phyloP scores from a whole-genome alignment of 495 filamentous ascomycete genomes.

The Hypoxylon rickii region DNA sequence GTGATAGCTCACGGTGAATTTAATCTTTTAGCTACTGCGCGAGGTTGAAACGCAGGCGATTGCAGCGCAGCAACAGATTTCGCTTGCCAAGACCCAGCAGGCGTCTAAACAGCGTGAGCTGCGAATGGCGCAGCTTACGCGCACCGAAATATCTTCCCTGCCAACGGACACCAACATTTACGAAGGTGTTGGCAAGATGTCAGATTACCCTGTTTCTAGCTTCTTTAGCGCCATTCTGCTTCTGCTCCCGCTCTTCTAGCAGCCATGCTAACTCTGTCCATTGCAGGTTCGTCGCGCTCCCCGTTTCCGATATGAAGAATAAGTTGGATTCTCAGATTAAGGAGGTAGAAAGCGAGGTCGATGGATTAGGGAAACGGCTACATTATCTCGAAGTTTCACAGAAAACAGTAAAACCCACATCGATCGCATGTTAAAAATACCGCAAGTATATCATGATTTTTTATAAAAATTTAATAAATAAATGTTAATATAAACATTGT shows the following conservation, averaged over 20 bases:
- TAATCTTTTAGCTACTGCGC: constrained; percentile 71
- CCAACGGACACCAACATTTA: constrained; percentile 84
- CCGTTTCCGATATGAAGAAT: constrained; percentile 72
- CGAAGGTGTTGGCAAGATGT: constrained; percentile 98
- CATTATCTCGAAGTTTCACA: constrained; percentile 93
- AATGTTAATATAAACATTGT: no score
- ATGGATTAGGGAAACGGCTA: constrained; percentile 83
- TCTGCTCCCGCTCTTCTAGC: background rate
- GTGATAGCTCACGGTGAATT: constrained; percentile 2
- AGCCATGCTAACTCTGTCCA: constrained; percentile 11
- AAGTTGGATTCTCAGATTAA: constrained; percentile 75
- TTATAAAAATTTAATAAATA: no score
- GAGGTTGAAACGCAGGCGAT: constrained; percentile 91
- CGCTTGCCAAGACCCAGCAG: constrained; percentile 82
- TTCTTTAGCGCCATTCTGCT: background rate
- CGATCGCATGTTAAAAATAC: constrained; percentile 70
- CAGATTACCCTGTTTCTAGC: constrained; percentile 37
- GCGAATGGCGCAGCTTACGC: constrained; percentile 85
- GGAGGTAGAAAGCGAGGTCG: constrained; percentile 75
- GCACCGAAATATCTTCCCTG: constrained; percentile 76
- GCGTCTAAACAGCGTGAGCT: constrained; percentile 85
- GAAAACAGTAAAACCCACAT: constrained; percentile 90
- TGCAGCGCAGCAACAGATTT: constrained; percentile 88
- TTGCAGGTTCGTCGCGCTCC: constrained; percentile 81
- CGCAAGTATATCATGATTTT: no score